These are phyloP conservation scores for Speleostelium caveatum DNA, from an alignment of 78 protist genomes.

Conservation along the genomic window DNA sequence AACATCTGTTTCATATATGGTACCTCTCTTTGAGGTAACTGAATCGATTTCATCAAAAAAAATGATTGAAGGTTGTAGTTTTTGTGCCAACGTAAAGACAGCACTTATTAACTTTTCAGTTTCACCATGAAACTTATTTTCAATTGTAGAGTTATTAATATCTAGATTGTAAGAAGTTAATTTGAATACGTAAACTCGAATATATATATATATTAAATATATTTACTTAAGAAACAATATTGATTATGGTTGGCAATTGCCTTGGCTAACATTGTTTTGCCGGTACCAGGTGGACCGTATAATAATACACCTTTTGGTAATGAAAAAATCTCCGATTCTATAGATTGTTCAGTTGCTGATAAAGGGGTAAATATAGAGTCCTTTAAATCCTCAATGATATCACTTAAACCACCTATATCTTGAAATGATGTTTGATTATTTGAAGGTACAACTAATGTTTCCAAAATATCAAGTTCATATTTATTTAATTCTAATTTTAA, in stretches of 20 bases:
- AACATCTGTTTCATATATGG: background rate
- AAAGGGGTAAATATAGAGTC: slow-evolving; percentile 29
- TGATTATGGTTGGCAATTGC: slow-evolving; percentile 8
- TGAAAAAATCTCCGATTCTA: background rate
- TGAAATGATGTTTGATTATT: background rate
- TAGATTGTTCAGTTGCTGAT: no score
- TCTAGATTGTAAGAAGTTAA: background rate
- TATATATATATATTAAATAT: no score
- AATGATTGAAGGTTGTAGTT: slow-evolving; percentile 16
- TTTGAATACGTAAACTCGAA: background rate
- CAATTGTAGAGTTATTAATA: slow-evolving; percentile 14
- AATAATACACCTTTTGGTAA: slow-evolving; percentile 21
- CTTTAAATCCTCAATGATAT: slow-evolving; percentile 20
- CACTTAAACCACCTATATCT: slow-evolving; percentile 31
- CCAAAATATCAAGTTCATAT: background rate
- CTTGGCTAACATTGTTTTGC: slow-evolving; percentile 31
- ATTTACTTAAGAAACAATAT: slow-evolving; percentile 11
- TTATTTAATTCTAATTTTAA: no score
- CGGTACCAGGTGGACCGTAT: slow-evolving; percentile 47
- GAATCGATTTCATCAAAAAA: slow-evolving; percentile 43
- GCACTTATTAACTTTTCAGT: slow-evolving; percentile 11
- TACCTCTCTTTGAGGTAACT: background rate
- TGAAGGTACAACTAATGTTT: background rate
- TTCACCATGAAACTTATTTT: slow-evolving; percentile 25
- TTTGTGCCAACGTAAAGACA: slow-evolving; percentile 4